Evolutionary conservation across 176 grass and related monocot genomes (phyloP), one percentile per base, ranked within the genome.

Genomic region (Sorghum bicolor): DNA sequence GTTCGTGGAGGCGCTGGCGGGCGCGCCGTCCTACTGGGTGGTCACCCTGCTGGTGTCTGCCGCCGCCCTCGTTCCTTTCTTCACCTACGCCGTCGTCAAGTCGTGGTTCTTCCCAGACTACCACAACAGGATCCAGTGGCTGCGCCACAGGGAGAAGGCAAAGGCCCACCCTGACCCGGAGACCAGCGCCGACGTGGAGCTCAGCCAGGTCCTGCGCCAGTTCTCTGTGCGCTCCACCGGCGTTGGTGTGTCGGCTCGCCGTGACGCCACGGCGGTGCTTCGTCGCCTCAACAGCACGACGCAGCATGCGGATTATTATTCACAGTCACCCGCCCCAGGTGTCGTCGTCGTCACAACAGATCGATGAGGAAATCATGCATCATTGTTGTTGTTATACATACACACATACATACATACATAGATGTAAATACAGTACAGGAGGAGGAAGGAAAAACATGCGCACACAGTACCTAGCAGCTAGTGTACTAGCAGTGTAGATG

Each of bases 111-210:
- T 92, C 92, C 95, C 95, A 0, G 85, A 87, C 77, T 91, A 94
- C 70, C 95, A 94, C 79, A 85, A 97, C 87, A 57, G 66, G 41
- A 94, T 97, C 57, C 92, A 97, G 70, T 90, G 94, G 89, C 76
- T 92, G 61, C 70, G 79, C 20, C 82, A 94, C 74, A 39, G 70
- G 17, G 69, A 94, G 41, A 48, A 57, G 19, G 60, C 48, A 2
- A 60, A 60, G 10, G 24, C 24, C 26, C 45, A 80, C 45, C 83
- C 83, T 0, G 92, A 87, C 2, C 83, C 83, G 1, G 92, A 87
- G 2, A 73, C 71, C 84, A 10, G 69, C 62, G 85, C 82, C 14
- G 89, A 80, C 0, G 83, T 78, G 37, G 92, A 97, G 72, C 52
- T 94, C 15, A 90, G 92, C 12, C 83, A 61, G 20, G 88, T 58